These are phyloP conservation scores for Zygoascus tannicola DNA, from an alignment of 805 yeast species.

Conservation along the genomic window DNA sequence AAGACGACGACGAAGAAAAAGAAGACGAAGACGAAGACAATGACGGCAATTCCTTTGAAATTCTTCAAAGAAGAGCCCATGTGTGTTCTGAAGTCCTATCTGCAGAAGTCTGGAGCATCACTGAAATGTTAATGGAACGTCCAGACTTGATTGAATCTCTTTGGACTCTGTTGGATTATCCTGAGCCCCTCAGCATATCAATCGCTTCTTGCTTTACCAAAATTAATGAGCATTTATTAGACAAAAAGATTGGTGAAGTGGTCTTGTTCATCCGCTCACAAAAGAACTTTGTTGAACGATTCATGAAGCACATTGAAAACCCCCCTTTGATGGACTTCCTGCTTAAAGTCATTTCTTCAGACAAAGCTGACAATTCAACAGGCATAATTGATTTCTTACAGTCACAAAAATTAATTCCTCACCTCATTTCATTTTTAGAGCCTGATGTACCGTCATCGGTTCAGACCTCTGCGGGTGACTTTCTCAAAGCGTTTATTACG, in stretches of 20 bases:
- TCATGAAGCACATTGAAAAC: conserved; percentile 77
- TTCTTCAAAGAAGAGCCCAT: conserved; percentile 37
- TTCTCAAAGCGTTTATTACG: conserved; percentile 85
- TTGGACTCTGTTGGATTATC: conserved; percentile 71
- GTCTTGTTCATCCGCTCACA: conserved; percentile 59
- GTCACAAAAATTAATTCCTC: conserved; percentile 63
- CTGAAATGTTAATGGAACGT: conserved; percentile 80
- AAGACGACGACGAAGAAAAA: conserved; percentile 11
- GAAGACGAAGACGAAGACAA: conserved; percentile 18
- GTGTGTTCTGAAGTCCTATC: conserved; percentile 82
- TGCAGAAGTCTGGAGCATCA: conserved; percentile 89
- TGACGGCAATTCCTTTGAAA: conserved; percentile 20
- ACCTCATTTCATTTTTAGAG: conserved; percentile 58
- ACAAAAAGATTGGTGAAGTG: conserved; percentile 80
- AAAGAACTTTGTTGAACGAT: conserved; percentile 63
- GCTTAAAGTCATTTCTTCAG: conserved; percentile 82
- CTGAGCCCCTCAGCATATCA: conserved; percentile 58
- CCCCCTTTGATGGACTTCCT: conserved; percentile 93
- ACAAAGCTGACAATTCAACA: conserved; percentile 80
- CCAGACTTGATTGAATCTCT: conserved; percentile 53
- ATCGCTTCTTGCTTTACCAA: conserved; percentile 85
- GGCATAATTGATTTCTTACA: conserved; percentile 74
- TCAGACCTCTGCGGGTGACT: conserved; percentile 93
- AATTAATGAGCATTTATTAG: conserved; percentile 80
- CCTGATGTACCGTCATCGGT: conserved; percentile 60